Evolutionary conservation across 805 yeast genomes (phyloP).

Genomic region (Saturnispora silvae): DNA sequence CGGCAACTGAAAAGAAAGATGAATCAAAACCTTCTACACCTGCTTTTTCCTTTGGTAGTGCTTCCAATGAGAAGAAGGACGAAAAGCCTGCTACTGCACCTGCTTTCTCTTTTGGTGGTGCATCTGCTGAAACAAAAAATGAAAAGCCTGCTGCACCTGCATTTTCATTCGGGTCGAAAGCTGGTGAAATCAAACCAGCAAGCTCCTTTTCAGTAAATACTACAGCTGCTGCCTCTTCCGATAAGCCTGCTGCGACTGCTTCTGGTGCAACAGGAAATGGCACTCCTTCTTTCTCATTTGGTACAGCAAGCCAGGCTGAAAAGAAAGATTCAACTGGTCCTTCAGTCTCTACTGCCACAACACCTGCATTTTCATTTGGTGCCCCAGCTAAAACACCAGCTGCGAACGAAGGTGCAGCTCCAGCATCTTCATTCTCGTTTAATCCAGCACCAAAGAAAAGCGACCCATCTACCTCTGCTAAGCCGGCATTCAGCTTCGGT

Average conservation of each 20-base stretch:
- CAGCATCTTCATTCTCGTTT: background rate
- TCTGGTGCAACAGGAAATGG: too few species aligned
- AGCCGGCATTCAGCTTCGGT: slow-evolving; percentile 2
- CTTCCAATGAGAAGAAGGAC: background rate
- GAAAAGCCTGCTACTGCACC: slow-evolving; percentile 1
- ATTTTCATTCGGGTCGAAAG: background rate
- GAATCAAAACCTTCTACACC: slow-evolving; percentile 2
- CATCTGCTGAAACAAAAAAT: background rate
- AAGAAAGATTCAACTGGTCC: background rate
- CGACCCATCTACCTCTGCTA: background rate
- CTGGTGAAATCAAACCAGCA: too few species aligned
- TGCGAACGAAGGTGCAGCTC: background rate
- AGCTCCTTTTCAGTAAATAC: slow-evolving; percentile 2
- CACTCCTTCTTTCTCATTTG: background rate
- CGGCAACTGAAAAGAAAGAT: background rate
- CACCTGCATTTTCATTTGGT: slow-evolving; percentile 2
- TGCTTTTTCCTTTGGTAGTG: slow-evolving; percentile 1
- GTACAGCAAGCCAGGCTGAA: background rate
- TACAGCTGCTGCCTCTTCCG: too few species aligned
- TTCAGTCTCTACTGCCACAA: background rate
- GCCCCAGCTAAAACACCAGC: background rate
- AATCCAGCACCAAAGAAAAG: slow-evolving; percentile 1
- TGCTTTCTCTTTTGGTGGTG: slow-evolving; percentile 1
- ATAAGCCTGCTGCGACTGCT: too few species aligned
- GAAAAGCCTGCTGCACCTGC: background rate